Base-by-base conservation (phyloP, 768 basidiomycete species). In the Termitomyces heimii region DNA sequence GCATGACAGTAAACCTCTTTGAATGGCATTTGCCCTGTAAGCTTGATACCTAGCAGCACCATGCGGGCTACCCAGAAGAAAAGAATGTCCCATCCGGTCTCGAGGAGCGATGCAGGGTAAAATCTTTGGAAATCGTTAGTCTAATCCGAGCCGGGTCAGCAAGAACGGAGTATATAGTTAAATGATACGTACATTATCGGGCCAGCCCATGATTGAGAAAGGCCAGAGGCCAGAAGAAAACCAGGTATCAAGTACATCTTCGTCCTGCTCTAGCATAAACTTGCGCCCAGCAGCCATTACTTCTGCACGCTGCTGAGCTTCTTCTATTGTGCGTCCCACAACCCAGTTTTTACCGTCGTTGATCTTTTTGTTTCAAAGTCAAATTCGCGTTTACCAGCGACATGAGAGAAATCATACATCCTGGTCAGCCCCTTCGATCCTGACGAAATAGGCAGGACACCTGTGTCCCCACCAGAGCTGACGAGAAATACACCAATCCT, bases 1-100 rank as follows among this genome's bases (percentile, higher is more conserved):
- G 96, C 95, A 67, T 98, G 97, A 73, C 95, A 98, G 68, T 88
- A 85, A 9, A 98, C 95, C 73, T 99, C 95, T 48, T 83, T 79
- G 82, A 98, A 99, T 1, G 97, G 97, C 77, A 99, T 82, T 66
- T 89, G 71, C 28, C 82, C 94, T 0, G 97, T 99, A 46, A 98
- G 83, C 56, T 88, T 81, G 64, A 93, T 74, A 43, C 97, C 96
- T 35, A 98, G 84, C 66, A 99, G 75, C 49, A 91, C 96, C 96
- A 98, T 99, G 43, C 97, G 89, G 16, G 97, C 95, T 7, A 98
- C 96, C 97, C 97, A 99, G 83, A 98, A 98, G 81, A 95, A 95
- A n/a, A 99, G 72, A 65, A 98, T 98, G 62, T 98, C 97, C 96
- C 97, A 98, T 46, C 97, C 97, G 0, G 97, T 99, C 75, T 98